Percentiles rank a stretch among this genome's conserved stretches.
phyloP scores from a whole-genome alignment of 1,139 yeast species.

The Taphrina communis region DNA sequence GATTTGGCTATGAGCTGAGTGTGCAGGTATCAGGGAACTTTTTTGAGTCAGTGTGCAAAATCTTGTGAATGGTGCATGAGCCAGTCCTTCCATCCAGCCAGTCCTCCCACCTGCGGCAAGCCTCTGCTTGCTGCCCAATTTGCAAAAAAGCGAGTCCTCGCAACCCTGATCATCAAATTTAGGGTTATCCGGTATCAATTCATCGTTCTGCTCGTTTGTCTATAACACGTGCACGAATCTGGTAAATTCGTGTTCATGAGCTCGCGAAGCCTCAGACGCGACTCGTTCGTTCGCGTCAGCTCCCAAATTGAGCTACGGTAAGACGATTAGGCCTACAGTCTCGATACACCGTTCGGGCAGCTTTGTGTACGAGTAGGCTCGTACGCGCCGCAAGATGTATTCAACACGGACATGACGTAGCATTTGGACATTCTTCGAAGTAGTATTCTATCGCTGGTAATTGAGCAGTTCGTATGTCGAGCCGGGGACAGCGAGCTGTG shows the following conservation, averaged over 20 bases:
- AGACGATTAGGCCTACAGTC: too few relatives aligned
- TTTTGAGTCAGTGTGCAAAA: background rate
- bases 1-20: background rate
- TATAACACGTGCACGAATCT: background rate
- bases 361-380: too few relatives aligned
- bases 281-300: background rate
- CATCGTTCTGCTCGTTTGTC: background rate
- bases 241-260: background rate
- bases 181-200: background rate
- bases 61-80: background rate
- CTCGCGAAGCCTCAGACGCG: slow-evolving; percentile 7
- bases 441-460: background rate
- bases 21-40: background rate
- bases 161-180: slow-evolving; percentile 18
- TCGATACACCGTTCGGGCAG: too few relatives aligned
- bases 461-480: slow-evolving; percentile 11
- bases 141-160: slow-evolving; percentile 15
- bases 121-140: slow-evolving; percentile 3
- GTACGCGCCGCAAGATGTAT: too few relatives aligned
- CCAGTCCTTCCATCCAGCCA: background rate
- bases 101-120: background rate
- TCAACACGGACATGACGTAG: too few relatives aligned
- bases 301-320: too few relatives aligned
- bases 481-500: slow-evolving; percentile 22
- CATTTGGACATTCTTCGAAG: background rate